Conservation (phyloP, 257 asterid species). For the Ilex aquifolium region DNA sequence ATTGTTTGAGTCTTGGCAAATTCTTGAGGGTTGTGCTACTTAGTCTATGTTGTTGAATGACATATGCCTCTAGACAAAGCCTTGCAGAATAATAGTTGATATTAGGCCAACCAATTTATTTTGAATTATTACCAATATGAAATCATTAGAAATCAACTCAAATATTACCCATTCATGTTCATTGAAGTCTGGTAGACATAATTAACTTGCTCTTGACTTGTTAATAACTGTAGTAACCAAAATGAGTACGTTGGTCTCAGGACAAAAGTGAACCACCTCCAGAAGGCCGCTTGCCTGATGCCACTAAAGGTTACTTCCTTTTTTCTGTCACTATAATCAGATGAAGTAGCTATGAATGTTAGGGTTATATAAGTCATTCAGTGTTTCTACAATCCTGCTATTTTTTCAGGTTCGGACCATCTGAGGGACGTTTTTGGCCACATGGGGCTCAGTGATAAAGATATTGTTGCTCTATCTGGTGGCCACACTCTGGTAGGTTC, state of each 20-base stretch:
- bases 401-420: conserved; percentile 36
- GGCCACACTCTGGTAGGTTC: conserved; percentile 43
- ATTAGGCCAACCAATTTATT: too few species aligned
- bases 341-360: neutral
- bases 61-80: too few species aligned
- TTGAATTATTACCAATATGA: too few species aligned
- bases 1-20: too few species aligned
- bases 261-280: conserved; percentile 49
- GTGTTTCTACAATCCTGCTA: neutral
- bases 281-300: conserved; percentile 53
- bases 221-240: too few species aligned
- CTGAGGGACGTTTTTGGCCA: conserved; percentile 49
- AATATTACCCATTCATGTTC: too few species aligned
- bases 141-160: too few species aligned
- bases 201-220: too few species aligned
- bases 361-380: neutral
- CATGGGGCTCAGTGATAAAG: conserved; percentile 46
- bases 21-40: too few species aligned
- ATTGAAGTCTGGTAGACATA: too few species aligned
- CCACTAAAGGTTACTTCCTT: conserved; percentile 32
- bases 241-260: conserved; percentile 10
- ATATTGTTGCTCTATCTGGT: conserved; percentile 51
- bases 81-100: too few species aligned
- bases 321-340: neutral
- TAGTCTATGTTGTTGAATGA: too few species aligned